Evolutionary conservation across 805 yeast species (phyloP), one percentile per base, ranked within the genome.

Genomic region (Debaryomyces hansenii): DNA sequence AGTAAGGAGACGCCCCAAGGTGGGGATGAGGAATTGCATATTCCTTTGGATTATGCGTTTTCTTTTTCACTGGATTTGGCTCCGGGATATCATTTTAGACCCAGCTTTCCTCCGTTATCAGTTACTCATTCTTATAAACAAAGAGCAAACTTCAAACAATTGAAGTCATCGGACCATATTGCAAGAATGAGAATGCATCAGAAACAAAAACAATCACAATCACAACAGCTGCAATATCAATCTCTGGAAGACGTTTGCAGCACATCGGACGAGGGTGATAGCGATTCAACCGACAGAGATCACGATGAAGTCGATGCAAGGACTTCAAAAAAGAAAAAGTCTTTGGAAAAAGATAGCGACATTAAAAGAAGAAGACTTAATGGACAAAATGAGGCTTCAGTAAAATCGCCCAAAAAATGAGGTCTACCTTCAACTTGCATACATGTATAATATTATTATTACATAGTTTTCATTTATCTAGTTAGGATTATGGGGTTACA

Each of bases 91-190:
- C 62, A 62, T 5, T 70, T 72, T 45, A 58, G 55, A 28, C 63
- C 72, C 12, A 58, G 72, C 20, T 58, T 66, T 39, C 68, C 77
- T 5, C 72, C 76, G 9, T 54, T 71, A 32, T 69, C 75, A 1
- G 70, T 72, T 8, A 61, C 59, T n/a, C 70, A 68, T 51, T 46
- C 54, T 21, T 47, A 44, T 21, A 62, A 58, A 45, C 67, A 53
- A 44, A 38, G 58, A 37, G 47, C 46, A 42, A 50, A 36, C 34
- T 41, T 42, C n/a, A 49, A 45, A 37, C 47, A 32, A 46, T 42
- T 37, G 48, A 52, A 51, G 46, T 48, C 47, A 34, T 33, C 34
- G 31, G 51, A 37, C 33, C 18, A 41, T 35, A 28, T 42, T 14
- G 36, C 42, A 31, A 46, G 47, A 40, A 46, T 46, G 27, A 46